Conservation (phyloP, 768 basidiomycete genomes). For the Pleurotus tuoliensis region DNA sequence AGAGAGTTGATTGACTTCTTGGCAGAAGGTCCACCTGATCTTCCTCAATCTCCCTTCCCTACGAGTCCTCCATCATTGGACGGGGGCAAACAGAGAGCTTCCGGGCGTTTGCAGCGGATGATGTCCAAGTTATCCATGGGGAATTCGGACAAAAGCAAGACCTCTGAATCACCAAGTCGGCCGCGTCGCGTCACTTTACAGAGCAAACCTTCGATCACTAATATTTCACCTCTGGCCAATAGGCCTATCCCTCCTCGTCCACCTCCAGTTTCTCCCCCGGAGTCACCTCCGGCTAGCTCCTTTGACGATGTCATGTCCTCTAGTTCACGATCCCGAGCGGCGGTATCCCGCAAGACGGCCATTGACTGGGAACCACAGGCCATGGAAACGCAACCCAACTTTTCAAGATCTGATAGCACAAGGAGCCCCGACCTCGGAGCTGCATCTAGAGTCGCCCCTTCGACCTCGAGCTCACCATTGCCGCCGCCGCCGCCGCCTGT, state of each 20-base stretch:
- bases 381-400: neutral
- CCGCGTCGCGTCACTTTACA: neutral
- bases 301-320: conserved; percentile 29
- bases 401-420: neutral
- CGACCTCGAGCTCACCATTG: neutral
- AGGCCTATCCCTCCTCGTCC: conserved; percentile 58
- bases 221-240: conserved; percentile 46
- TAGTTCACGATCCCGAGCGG: conserved; percentile 21
- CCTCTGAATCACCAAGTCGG: conserved; percentile 4
- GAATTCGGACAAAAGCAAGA: conserved; percentile 29
- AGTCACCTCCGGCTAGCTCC: conserved; percentile 40
- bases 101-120: conserved; percentile 73
- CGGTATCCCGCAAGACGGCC: conserved; percentile 22
- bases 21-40: conserved; percentile 49
- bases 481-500: neutral
- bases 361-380: conserved; percentile 21
- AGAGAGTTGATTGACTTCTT: conserved; percentile 56
- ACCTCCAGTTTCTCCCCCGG: conserved; percentile 36
- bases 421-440: neutral
- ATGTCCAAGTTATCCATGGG: conserved; percentile 71
- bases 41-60: conserved; percentile 34
- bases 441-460: neutral
- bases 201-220: conserved; percentile 9
- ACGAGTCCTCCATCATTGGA: conserved; percentile 41
- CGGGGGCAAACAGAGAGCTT: conserved; percentile 52